Base-by-base conservation (phyloP, 2,329 filamentous ascomycete species). In the Fusarium liriodendri region DNA sequence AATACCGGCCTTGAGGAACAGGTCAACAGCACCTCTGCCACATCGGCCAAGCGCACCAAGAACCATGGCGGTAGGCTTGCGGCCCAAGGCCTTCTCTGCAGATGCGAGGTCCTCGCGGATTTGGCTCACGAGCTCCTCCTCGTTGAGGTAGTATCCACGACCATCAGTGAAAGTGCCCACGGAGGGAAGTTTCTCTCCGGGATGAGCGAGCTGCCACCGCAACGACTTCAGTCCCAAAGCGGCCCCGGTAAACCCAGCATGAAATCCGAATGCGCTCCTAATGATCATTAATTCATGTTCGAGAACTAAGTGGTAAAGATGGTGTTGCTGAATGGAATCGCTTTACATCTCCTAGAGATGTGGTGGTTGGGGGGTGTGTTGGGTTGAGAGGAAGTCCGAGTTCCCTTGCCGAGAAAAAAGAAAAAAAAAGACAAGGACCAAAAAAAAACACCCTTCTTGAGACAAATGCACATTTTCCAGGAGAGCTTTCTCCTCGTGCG, bases 21-120 rank as follows among this genome's bases (percentile, higher is more conserved):
- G 87, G 77, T 97, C 93, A 40, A 96, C 91, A 22, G 95, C 95
- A 71, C 96, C 96, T 54, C 89, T 90, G 65, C 95, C 95, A 80
- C 95, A 98, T 75, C 95, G 91, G 45, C 94, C 92, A n/a, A 93
- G 87, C 2, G 90, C 94, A 73, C 96, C 96, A 73, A 98, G 96
- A 62, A 98, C 91, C 69, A 98, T 89, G 69, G 95, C 90, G 72
- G 90, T 90, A 6, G 95, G 95, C 77, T 93, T 91, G 32, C 83
- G 82, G 79, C 90, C 89, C 29, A 97, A 86, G 42, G 90, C 88
- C 79, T 90, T 89, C 87, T 94, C 93, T 75, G 97, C 91, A 77
- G 95, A 90, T 42, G 87, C 84, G 67, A 97, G 38, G 25, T 80
- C 75, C 38, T 71, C 66, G 8, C 73, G 66, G 27, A 80, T 79